phyloP scores from a whole-genome alignment of 345 rosid genomes.

The Sisymbrium irio region DNA sequence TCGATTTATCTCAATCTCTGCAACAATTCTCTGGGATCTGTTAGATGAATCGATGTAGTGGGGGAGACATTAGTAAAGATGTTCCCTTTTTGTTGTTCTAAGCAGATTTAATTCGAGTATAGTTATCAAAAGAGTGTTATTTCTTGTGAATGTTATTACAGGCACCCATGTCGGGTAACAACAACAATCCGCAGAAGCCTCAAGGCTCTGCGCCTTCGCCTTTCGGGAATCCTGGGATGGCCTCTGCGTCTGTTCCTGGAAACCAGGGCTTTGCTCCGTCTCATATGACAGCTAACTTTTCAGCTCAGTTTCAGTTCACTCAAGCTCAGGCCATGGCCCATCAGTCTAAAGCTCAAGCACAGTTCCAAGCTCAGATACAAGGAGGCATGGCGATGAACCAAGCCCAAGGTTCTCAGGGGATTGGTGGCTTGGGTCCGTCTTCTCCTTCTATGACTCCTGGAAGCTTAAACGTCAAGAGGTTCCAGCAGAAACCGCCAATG shows the following conservation, averaged over 20 bases:
- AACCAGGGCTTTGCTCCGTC: slow-evolving; percentile 58
- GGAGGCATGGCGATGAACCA: slow-evolving; percentile 62
- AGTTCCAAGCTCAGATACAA: slow-evolving; percentile 78
- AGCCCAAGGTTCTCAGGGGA: slow-evolving; percentile 45
- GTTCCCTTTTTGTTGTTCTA: neutral
- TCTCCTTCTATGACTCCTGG: slow-evolving; percentile 72
- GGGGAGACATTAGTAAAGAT: neutral
- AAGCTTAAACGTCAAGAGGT: slow-evolving; percentile 49
- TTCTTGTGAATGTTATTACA: slow-evolving; percentile 11
- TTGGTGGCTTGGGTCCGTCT: slow-evolving; percentile 65
- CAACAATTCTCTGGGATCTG: too few species aligned
- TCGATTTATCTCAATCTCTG: neutral
- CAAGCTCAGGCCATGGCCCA: slow-evolving; percentile 70
- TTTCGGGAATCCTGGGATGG: slow-evolving; percentile 75
- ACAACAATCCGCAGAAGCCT: slow-evolving; percentile 58
- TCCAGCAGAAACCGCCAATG: slow-evolving; percentile 69
- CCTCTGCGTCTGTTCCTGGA: slow-evolving; percentile 47
- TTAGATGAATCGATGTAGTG: neutral
- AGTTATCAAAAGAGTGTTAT: neutral
- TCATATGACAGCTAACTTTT: slow-evolving; percentile 56
- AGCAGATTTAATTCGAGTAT: neutral
- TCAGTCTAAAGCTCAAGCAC: slow-evolving; percentile 65
- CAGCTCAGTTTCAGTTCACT: slow-evolving; percentile 61
- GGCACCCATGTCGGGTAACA: slow-evolving; percentile 54
- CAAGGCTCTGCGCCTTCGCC: slow-evolving; percentile 67